Evolutionary conservation across 768 basidiomycete species (phyloP).

Genomic region (Suillus paluster): DNA sequence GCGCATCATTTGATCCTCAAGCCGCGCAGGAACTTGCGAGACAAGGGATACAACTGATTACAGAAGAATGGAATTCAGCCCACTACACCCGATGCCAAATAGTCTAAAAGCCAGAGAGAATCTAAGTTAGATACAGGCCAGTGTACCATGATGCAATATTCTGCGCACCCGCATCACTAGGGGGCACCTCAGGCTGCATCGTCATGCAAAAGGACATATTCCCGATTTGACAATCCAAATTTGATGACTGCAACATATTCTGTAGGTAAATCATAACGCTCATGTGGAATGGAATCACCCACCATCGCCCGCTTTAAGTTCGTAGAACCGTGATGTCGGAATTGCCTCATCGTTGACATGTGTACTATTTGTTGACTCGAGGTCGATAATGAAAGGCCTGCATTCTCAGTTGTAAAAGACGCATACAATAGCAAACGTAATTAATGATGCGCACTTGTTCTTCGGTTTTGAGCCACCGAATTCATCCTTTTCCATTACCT

Average conservation of each 20-base stretch:
- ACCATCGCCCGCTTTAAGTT: constrained; percentile 83
- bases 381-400: constrained; percentile 96
- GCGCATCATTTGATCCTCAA: background rate
- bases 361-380: constrained; percentile 98
- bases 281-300: constrained; percentile 25
- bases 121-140: background rate
- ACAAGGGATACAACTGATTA: background rate
- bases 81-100: background rate
- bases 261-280: constrained; percentile 11
- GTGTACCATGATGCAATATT: background rate
- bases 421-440: constrained; percentile 7
- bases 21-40: background rate
- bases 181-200: constrained; percentile 50
- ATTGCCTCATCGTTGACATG: constrained; percentile 87
- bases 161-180: background rate
- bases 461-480: constrained; percentile 76
- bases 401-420: constrained; percentile 7
- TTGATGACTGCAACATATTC: constrained; percentile 65
- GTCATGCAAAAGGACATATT: constrained; percentile 87
- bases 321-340: constrained; percentile 86
- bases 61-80: background rate
- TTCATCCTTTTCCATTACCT: constrained; percentile 86
- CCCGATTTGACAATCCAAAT: constrained; percentile 78
- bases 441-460: constrained; percentile 69
- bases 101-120: background rate